Base-by-base conservation (phyloP, 352 stramenopile genomes). In the Phytophthora europaea region DNA sequence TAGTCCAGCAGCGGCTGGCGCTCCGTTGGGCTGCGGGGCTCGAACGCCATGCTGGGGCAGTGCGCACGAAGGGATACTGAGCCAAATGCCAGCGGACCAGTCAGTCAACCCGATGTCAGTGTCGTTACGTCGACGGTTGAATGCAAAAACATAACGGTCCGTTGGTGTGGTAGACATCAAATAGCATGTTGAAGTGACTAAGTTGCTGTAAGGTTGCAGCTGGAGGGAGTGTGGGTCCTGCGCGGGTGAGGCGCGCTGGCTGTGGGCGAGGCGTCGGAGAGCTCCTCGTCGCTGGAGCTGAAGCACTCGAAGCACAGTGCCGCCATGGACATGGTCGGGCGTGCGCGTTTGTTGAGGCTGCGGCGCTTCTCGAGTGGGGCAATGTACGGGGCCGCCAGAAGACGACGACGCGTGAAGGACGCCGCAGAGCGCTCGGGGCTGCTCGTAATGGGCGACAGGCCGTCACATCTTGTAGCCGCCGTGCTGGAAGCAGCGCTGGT, bases 401-500 rank as follows among this genome's bases (percentile, higher is more conserved):
- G 67, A 34, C 72, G 72, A 47, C 55, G 71, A 23, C 65, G 65
- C 53, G 36, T 20, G 59, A 65, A 74, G 10, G 63, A 60, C 7
- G 18, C 34, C 12, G 61, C 34, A 22, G 23, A 16, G 13, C 23
- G 63, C 15, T 70, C 78, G 38, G 67, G 74, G 43, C 70, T 72
- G 60, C 20, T 76, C 61, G 45, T 51, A 8, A 74, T 22, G 9
- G 73, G 70, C 51, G 74, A 75, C 23, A 75, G 51, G 31, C 36
- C 50, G 22, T 69, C 86, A 93, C 67, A 76, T 90, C 67, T 93
- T 90, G 73, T 76, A 89, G 34, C 83, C 83, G 40, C 81, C 83
- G 65, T 91, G 84, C 69, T 91, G 84, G 76, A 91, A 91, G 78
- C 82, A 91, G 34, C 79, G 78, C 63, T 89, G 85, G 72, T 89